Conservation (phyloP, 164 flowering plant genomes). For the Dillenia suffruticosa region DNA sequence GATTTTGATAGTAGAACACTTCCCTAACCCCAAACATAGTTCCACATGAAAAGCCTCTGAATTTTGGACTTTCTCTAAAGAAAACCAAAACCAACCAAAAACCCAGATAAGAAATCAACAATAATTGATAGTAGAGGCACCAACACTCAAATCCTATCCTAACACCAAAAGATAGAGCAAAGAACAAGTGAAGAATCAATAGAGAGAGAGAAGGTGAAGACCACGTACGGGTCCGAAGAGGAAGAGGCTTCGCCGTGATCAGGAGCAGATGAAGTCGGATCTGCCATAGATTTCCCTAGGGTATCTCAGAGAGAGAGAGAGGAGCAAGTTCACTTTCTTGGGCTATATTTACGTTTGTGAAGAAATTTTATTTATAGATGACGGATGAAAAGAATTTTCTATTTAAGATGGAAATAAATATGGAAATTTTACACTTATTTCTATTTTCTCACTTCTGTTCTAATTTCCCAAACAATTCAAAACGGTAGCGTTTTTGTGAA, state of each 20-base stretch:
- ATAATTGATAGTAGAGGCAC: background rate
- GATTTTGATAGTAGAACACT: background rate
- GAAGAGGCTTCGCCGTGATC: conserved; percentile 21
- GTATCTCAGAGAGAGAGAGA: background rate
- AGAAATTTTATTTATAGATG: no score
- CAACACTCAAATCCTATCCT: no score
- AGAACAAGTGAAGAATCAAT: background rate
- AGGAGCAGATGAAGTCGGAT: conserved; percentile 16
- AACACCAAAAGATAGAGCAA: background rate
- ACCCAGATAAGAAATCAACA: background rate
- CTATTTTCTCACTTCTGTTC: no score
- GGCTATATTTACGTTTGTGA: no score
- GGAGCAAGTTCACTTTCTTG: no score
- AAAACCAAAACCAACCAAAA: background rate
- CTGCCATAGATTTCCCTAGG: conserved; percentile 20
- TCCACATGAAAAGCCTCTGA: no score
- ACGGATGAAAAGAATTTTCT: no score
- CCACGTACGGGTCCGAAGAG: conserved; percentile 24
- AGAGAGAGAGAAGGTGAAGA: background rate
- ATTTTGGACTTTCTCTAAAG: no score
- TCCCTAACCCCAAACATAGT: conserved; percentile 6
- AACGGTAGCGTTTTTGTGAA: no score
- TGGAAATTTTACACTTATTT: no score
- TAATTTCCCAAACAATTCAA: no score
- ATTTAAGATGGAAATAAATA: no score